Conservation (phyloP, 2,329 filamentous ascomycete genomes). For the Bimuria novae-zelandiae region DNA sequence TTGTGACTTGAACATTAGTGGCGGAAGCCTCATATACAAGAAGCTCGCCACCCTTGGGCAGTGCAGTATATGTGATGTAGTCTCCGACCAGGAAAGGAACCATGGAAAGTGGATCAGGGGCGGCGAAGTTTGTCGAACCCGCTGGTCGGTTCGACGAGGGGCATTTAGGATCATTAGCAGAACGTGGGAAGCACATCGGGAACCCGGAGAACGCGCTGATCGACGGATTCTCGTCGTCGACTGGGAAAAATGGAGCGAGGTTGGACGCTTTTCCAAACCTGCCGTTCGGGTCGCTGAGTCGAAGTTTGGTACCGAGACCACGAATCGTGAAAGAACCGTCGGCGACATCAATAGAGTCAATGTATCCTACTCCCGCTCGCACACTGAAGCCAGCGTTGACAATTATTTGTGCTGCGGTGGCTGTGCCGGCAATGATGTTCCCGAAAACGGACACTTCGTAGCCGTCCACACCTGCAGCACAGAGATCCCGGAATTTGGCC, state of each 20-base stretch:
- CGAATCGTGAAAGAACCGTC: conserved; percentile 45
- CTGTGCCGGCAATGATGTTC: conserved; percentile 44
- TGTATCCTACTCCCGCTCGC: conserved; percentile 44
- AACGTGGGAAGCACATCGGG: conserved; percentile 58
- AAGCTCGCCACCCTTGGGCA: conserved; percentile 38
- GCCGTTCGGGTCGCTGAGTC: conserved; percentile 54
- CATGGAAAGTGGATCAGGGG: conserved; percentile 47
- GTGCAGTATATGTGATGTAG: conserved; percentile 48
- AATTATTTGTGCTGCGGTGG: conserved; percentile 48
- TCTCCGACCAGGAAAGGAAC: conserved; percentile 49
- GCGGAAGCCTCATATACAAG: conserved; percentile 46
- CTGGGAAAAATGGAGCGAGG: conserved; percentile 49
- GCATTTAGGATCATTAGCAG: conserved; percentile 42
- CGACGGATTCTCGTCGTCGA: conserved; percentile 56
- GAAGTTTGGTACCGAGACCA: conserved; percentile 41
- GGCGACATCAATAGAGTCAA: conserved; percentile 37
- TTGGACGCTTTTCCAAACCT: conserved; percentile 42
- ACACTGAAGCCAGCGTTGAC: conserved; percentile 43
- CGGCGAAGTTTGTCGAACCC: conserved; percentile 35
- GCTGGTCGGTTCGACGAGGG: conserved; percentile 43
- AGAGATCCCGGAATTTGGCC: conserved; percentile 48
- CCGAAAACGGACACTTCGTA: conserved; percentile 44
- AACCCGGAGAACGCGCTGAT: conserved; percentile 57
- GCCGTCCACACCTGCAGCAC: conserved; percentile 22
- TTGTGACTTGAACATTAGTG: conserved; percentile 48